A percentile compares a stretch with the other conserved stretches of the same genome.
These are phyloP conservation scores for Neckera pumila DNA, from an alignment of 225 moss, liverwort and hornwort genomes.

Conservation along the genomic window DNA sequence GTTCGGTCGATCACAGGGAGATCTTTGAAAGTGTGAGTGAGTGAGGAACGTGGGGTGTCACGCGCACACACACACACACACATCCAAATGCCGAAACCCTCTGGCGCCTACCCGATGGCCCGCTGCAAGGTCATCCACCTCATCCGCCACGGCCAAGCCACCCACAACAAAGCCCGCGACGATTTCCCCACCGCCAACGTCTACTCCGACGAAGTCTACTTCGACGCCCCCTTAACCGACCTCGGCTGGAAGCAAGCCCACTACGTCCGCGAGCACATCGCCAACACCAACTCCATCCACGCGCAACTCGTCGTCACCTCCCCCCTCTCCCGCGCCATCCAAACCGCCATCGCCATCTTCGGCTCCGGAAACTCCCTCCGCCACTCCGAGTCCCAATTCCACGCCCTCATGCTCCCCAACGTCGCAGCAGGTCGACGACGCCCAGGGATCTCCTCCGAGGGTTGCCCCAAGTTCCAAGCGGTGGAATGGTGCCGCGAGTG, in stretches of 20 bases:
- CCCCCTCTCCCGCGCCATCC: conserved; percentile 66
- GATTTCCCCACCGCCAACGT: conserved; percentile 15
- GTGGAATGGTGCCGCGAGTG: conserved; percentile 73
- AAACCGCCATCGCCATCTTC: conserved; percentile 63
- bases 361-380: conserved; percentile 18
- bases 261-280: conserved; percentile 35
- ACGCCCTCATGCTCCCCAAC: conserved; percentile 40
- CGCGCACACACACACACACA: no score
- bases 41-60: not conserved
- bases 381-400: not conserved
- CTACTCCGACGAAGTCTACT: conserved; percentile 38
- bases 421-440: conserved; percentile 24
- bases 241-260: conserved; percentile 67
- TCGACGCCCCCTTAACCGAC: conserved; percentile 51
- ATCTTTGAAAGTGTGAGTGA: not conserved
- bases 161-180: conserved; percentile 58
- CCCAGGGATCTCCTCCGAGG: conserved; percentile 15
- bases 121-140: conserved; percentile 48
- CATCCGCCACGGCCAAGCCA: conserved; percentile 65
- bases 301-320: conserved; percentile 57
- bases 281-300: conserved; percentile 18
- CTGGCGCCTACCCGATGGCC: conserved; percentile 28
- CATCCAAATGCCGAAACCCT: not conserved
- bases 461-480: conserved; percentile 51
- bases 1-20: not conserved